Evolutionary conservation across 805 yeast species (phyloP).

Genomic region (Saccharomycopsis javanensis): DNA sequence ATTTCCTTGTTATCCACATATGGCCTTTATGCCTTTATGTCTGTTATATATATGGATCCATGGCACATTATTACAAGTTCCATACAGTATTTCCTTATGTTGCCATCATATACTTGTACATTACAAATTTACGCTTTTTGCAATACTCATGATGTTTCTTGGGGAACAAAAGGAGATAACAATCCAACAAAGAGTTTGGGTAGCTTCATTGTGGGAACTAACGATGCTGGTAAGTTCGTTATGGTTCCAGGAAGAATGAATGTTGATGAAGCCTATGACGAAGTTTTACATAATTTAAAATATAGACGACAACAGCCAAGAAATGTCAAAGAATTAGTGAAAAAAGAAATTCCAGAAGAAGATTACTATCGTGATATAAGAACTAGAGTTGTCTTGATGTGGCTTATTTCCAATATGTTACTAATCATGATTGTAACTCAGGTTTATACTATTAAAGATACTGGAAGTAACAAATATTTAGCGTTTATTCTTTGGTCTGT

Average conservation of each 20-base stretch:
- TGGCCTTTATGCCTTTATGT: constrained; percentile 77
- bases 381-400: constrained; percentile 88
- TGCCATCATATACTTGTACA: constrained; percentile 88
- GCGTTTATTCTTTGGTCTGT: constrained; percentile 88
- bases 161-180: constrained; percentile 98
- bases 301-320: constrained; percentile 56
- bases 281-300: constrained; percentile 60
- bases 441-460: constrained; percentile 60
- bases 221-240: constrained; percentile 74
- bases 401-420: constrained; percentile 79
- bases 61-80: constrained; percentile 93
- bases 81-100: constrained; percentile 74
- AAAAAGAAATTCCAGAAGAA: constrained; percentile 37
- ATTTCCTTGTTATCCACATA: constrained; percentile 84
- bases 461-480: constrained; percentile 62
- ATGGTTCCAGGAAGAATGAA: constrained; percentile 63
- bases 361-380: constrained; percentile 94
- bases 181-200: constrained; percentile 61
- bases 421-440: constrained; percentile 83
- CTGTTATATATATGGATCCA: constrained; percentile 82
- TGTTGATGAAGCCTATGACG: constrained; percentile 74
- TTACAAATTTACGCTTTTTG: constrained; percentile 94
- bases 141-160: constrained; percentile 94
- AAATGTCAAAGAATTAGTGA: constrained; percentile 34
- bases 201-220: constrained; percentile 71